phyloP scores from a whole-genome alignment of 345 rosid genomes.

The Brassica carinata region DNA sequence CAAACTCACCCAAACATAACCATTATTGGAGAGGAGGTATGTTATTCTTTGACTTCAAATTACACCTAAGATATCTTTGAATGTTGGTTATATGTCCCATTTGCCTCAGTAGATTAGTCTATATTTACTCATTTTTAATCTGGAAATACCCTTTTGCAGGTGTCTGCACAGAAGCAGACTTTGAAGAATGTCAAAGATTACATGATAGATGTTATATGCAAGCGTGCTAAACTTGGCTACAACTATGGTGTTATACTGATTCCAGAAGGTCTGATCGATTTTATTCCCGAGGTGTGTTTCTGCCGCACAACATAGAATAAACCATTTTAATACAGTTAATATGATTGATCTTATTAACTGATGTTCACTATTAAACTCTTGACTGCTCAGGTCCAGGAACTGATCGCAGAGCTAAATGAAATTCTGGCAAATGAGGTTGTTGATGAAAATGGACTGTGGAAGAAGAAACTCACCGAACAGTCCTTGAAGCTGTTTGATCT shows the following conservation, averaged over 20 bases:
- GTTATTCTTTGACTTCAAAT: background rate
- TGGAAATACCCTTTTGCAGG: slow-evolving; percentile 51
- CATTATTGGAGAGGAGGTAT: slow-evolving; percentile 93
- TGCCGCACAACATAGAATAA: background rate
- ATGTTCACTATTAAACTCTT: background rate
- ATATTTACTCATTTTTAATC: slow-evolving; percentile 11
- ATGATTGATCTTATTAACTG: background rate
- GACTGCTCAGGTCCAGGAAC: slow-evolving; percentile 74
- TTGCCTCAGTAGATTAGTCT: background rate
- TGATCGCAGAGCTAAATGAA: slow-evolving; percentile 90
- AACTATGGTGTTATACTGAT: slow-evolving; percentile 95
- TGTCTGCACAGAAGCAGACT: slow-evolving; percentile 79
- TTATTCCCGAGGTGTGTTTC: slow-evolving; percentile 87
- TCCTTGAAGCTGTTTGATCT: slow-evolving; percentile 82
- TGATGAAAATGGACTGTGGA: slow-evolving; percentile 84
- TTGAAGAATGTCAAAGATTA: slow-evolving; percentile 89
- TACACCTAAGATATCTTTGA: background rate
- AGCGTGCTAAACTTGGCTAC: slow-evolving; percentile 72
- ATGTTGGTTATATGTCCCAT: background rate
- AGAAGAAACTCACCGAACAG: slow-evolving; percentile 73
- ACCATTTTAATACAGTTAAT: background rate
- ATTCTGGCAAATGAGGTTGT: slow-evolving; percentile 83
- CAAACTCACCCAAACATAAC: slow-evolving; percentile 98
- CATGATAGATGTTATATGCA: slow-evolving; percentile 83
- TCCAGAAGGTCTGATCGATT: slow-evolving; percentile 98